Base-by-base conservation (phyloP, 148 eudicot genomes). In the Chenopodium album region DNA sequence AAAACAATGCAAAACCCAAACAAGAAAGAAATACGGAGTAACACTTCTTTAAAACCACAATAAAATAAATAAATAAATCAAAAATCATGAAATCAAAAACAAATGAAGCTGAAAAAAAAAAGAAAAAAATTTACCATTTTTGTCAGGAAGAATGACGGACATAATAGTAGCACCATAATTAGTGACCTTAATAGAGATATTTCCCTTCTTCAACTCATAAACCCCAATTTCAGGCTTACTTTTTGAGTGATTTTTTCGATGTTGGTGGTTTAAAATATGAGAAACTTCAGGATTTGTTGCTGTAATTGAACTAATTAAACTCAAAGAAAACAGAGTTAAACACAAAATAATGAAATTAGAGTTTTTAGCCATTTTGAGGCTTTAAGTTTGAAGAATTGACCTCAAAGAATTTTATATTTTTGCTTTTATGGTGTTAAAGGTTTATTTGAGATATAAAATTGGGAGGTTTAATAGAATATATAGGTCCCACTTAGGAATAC, bases 121-220 rank as follows among this genome's bases (percentile, higher is more conserved):
- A 13, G 68, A 23, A 10, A 46, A 31, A 31, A 31, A 31, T 31
- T 56, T 78, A 94, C 98, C 98, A 89, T 88, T n/a, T 82, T 91
- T 91, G 81, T 94, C 94, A 67, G 98, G 95, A 72, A 94, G 85
- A 82, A 86, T 28, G 76, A 94, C 76, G 19, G 98, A 94, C 59
- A 91, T 83, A 23, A 91, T 68, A 31, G 88, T 85, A 17, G 95
- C 98, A 26, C 98, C 98, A 86, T 80, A 91, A 69, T 91, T 92
- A 62, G 95, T 92, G 82, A 94, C 82, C 76, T 89, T 92, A 60
- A 89, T 65, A 46, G 88, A 85, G 63, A 94, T 84, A 68, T 87
- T 81, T 17, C 90, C 90, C 76, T 78, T 91, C 87, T 91, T 92
- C 68, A 94, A 82, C 82, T 91, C 93, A 83, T 86, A 94, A 31